Base-by-base conservation (phyloP, 2,329 filamentous ascomycete species). In the Leptosphaerulina australis region DNA sequence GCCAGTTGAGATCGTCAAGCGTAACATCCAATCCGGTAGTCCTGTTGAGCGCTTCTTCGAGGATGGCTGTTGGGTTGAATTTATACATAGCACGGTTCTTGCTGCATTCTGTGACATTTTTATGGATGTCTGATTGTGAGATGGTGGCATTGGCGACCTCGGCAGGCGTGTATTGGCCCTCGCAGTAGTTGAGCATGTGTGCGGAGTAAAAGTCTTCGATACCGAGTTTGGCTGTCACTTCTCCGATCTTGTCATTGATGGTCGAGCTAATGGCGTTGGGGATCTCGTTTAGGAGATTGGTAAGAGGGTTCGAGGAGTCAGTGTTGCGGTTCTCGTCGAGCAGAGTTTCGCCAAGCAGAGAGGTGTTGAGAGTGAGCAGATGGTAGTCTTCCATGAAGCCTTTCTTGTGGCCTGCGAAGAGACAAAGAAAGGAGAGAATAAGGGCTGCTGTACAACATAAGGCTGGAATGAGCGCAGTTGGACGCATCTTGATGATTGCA, bases 181-280 rank as follows among this genome's bases (percentile, higher is more conserved):
- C 76, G 71, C 85, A 87, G 72, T 81, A 83, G 66, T 82, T 77
- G 70, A 86, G 79, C 46, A 86, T 63, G 66, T 87, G 83, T 12
- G 81, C 75, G 15, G 77, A 80, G 72, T 87, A 87, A 70, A 82
- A 87, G 67, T 86, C 80, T 30, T 82, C 75, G 26, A 86, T 74
- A 28, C 82, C 80, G 12, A 85, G 69, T 14, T 74, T 68, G 35
- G 76, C 66, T 15, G 79, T 76, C 20, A 82, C 64, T 46, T 78
- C 68, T 60, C 79, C 72, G 45, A 81, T 67, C 28, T 72, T 67
- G 45, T 72, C 62, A 49, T 75, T 59, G 56, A 71, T 65, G 28
- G 50, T 41, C 9, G 48, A 35, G 33, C 55, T 67, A 44, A 77
- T 59, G 50, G 59, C 48, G 54, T 71, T 59, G 36, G 70, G 66